These are phyloP conservation scores for Dioscorea alata DNA, from an alignment of 106 monocot species.

Conservation along the genomic window DNA sequence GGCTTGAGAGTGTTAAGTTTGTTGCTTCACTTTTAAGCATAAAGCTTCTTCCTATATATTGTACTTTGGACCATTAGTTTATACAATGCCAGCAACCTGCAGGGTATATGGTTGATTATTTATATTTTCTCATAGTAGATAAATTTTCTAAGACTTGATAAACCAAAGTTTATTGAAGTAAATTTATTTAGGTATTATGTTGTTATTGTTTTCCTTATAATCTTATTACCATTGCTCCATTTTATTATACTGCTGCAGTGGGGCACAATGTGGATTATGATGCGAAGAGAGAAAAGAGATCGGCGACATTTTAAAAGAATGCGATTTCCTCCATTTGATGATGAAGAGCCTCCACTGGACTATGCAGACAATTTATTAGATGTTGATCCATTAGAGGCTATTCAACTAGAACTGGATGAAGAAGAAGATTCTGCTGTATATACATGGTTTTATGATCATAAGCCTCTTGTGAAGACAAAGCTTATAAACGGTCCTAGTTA, in stretches of 20 bases:
- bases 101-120: not conserved
- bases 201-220: too few species aligned
- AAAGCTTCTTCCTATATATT: too few species aligned
- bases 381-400: conserved; percentile 97
- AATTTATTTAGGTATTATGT: too few species aligned
- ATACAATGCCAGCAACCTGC: too few species aligned
- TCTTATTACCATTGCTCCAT: too few species aligned
- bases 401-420: conserved; percentile 90
- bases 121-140: not conserved
- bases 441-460: conserved; percentile 98
- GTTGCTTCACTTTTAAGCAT: too few species aligned
- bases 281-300: conserved; percentile 98
- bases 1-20: too few species aligned
- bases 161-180: too few species aligned
- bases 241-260: conserved; percentile 41
- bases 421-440: conserved; percentile 99
- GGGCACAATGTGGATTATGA: conserved; percentile 99
- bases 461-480: conserved; percentile 96
- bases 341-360: conserved; percentile 96
- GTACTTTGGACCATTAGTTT: too few species aligned
- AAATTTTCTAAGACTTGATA: not conserved
- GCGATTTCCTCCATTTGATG: conserved; percentile 99
- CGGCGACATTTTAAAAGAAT: conserved; percentile 93
- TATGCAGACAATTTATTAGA: conserved; percentile 97
- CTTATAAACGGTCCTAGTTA: conserved; percentile 99